Base-by-base conservation (phyloP, 108 stramenopile genomes). In the Cyclotella distinguenda region DNA sequence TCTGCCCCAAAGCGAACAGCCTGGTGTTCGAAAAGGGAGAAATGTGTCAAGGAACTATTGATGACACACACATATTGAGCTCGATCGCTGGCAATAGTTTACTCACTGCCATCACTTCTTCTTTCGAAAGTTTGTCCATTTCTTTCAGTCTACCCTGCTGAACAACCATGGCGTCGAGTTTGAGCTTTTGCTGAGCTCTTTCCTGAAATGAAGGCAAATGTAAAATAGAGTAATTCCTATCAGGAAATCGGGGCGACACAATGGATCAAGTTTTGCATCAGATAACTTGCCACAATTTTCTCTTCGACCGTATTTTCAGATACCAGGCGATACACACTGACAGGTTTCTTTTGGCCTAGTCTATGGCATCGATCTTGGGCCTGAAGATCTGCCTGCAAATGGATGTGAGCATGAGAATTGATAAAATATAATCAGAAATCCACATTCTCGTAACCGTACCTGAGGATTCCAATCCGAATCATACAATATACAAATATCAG, bases 141-240 rank as follows among this genome's bases (percentile, higher is more conserved):
- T 97, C 94, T 56, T 90, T 89, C 25, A 97, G 82, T 3, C 95
- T 90, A 15, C 95, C 97, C 60, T 93, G 91, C 68, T 99, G 98
- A 39, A 99, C 96, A 54, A 99, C 97, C 88, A 98, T 97, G 15
- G 98, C 97, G 79, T 99, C 99, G 25, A 99, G 94, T 69, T 99
- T 98, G 21, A 99, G 95, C 84, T 99, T 99, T 59, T 97, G 90
- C 65, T 98, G 97, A 12, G 99, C 99, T 44, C 99, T 92, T 77
- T 99, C 97, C 46, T 48, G 18, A n/a, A n/a, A n/a, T n/a, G n/a
- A n/a, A n/a, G n/a, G n/a, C n/a, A n/a, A n/a, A n/a, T n/a, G n/a
- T n/a, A n/a, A n/a, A n/a, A n/a, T n/a, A n/a, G n/a, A n/a, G n/a
- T n/a, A n/a, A n/a, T n/a, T n/a, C n/a, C n/a, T n/a, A n/a, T n/a